phyloP scores from a whole-genome alignment of 257 asterid genomes.

The Solanum microdontum region DNA sequence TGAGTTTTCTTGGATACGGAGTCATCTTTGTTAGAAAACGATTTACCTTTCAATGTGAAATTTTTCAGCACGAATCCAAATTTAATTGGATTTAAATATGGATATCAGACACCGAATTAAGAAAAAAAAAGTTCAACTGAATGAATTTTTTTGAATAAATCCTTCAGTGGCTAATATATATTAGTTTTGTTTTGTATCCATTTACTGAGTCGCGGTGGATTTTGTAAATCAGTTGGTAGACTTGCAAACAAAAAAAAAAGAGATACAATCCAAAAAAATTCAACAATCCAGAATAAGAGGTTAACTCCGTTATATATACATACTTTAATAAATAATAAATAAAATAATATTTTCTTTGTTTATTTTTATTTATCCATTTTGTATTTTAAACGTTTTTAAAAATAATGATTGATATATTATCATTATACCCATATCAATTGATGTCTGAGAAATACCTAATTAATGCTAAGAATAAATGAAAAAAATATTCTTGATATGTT shows the following conservation, averaged over 20 bases:
- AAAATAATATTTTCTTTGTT: too few species aligned
- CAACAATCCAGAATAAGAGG: not conserved
- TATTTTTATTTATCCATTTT: too few species aligned
- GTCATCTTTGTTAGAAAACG: accelerated
- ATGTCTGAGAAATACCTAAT: not conserved
- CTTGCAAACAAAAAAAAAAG: not conserved
- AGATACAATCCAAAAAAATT: not conserved
- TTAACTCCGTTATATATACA: not conserved
- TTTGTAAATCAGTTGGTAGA: not conserved
- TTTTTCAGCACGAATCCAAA: accelerated
- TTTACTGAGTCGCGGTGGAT: not conserved
- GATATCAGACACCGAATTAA: too few species aligned
- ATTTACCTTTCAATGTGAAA: accelerated
- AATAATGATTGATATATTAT: not conserved
- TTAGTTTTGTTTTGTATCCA: not conserved
- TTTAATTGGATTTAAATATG: too few species aligned
- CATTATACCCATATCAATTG: not conserved
- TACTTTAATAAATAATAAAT: too few species aligned
- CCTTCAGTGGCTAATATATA: not conserved
- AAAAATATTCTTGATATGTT: too few species aligned
- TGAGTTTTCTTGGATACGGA: accelerated
- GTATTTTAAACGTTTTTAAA: too few species aligned
- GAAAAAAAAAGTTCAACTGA: not conserved
- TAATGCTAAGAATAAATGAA: not conserved
- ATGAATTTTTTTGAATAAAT: not conserved